Percentiles rank a stretch among this genome's conserved stretches.
phyloP scores from a whole-genome alignment of 2,329 filamentous ascomycete species.

The Escovopsis sp. region DNA sequence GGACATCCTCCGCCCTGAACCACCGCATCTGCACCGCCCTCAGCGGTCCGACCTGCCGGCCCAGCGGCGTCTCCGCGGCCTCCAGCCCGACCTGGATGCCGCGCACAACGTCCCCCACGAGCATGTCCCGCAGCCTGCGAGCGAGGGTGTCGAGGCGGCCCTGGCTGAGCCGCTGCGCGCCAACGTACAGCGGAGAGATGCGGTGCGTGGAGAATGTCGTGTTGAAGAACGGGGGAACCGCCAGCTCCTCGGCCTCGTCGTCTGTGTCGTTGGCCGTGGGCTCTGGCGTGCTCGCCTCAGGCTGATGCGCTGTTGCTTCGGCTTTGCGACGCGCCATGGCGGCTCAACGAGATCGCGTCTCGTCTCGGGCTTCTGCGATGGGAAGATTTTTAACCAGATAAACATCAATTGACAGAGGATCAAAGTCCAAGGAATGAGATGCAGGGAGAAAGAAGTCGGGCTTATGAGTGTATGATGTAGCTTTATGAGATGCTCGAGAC shows the following conservation, averaged over 20 bases:
- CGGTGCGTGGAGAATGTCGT: conserved; percentile 44
- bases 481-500: too few species aligned
- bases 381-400: neutral
- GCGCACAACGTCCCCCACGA: conserved; percentile 45
- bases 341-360: neutral
- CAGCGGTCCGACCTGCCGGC: conserved; percentile 25
- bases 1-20: conserved; percentile 21
- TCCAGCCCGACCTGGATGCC: conserved; percentile 40
- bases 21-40: conserved; percentile 33
- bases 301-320: neutral
- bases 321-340: neutral
- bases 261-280: neutral
- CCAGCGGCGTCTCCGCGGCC: conserved; percentile 24
- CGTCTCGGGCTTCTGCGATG: too few species aligned
- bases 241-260: conserved; percentile 10
- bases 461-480: neutral
- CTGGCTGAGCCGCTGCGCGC: conserved; percentile 22
- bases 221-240: conserved; percentile 35
- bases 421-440: neutral
- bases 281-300: neutral
- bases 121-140: conserved; percentile 34
- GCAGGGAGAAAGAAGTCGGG: too few species aligned
- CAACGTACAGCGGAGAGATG: conserved; percentile 37
- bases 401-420: neutral
- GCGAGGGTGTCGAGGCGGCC: conserved; percentile 28